Conservation (phyloP, 2,329 filamentous ascomycete genomes). For the Colletotrichum aenigma region DNA sequence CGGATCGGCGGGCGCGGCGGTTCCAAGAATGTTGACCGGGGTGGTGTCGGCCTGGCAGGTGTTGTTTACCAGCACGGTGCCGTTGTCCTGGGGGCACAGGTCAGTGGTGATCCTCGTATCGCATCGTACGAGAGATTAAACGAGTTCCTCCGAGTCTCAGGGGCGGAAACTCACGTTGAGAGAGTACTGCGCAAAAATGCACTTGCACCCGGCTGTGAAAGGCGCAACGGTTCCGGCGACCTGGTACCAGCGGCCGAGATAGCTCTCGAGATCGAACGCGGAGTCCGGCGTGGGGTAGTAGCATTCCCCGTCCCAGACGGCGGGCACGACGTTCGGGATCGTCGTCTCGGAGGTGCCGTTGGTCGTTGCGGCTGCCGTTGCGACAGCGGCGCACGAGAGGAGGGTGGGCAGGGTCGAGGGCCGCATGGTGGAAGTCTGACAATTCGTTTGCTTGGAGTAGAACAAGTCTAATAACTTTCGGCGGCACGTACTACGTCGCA, state of each 20-base stretch:
- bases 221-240: slow-evolving; percentile 34
- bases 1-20: slow-evolving; percentile 28
- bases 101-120: neutral
- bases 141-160: neutral
- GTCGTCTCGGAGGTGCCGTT: slow-evolving; percentile 3
- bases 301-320: slow-evolving; percentile 33
- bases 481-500: neutral
- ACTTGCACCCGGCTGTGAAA: slow-evolving; percentile 34
- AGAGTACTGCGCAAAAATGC: slow-evolving; percentile 33
- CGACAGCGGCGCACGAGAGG: slow-evolving; percentile 9
- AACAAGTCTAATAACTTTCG: slow-evolving; percentile 11
- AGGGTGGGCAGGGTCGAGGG: neutral
- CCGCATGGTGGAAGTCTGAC: slow-evolving; percentile 3
- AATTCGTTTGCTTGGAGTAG: neutral
- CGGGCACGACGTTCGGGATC: slow-evolving; percentile 27
- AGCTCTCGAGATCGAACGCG: slow-evolving; percentile 30
- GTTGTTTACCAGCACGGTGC: slow-evolving; percentile 35
- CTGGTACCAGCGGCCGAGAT: slow-evolving; percentile 37
- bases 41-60: slow-evolving; percentile 30
- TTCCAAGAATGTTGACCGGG: slow-evolving; percentile 32
- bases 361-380: slow-evolving; percentile 9
- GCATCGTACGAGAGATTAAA: neutral
- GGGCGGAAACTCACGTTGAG: slow-evolving; percentile 27
- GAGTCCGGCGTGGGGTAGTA: slow-evolving; percentile 33
- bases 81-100: slow-evolving; percentile 27